phyloP scores from a whole-genome alignment of 2,329 filamentous ascomycete genomes.

The Neodidymelliopsis sp. region DNA sequence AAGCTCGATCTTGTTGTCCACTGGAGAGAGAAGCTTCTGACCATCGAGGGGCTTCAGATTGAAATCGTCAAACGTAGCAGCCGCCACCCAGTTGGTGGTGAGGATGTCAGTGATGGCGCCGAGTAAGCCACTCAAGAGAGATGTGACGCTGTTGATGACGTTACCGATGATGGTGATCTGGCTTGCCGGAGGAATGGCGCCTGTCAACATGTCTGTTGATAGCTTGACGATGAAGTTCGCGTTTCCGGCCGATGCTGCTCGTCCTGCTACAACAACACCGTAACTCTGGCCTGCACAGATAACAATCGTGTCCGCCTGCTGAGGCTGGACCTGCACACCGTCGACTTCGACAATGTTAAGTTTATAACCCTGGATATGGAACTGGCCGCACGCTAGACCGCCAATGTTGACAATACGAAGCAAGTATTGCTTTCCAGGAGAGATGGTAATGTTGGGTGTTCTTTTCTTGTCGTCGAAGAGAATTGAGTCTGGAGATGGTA shows the following conservation, averaged over 20 bases:
- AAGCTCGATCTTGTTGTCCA: slow-evolving; percentile 69
- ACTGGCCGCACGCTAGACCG: slow-evolving; percentile 53
- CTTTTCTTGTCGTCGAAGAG: slow-evolving; percentile 73
- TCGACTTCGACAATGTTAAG: slow-evolving; percentile 51
- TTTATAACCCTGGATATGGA: slow-evolving; percentile 52
- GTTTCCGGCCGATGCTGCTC: slow-evolving; percentile 37
- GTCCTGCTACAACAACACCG: slow-evolving; percentile 29
- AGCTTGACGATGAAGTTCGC: slow-evolving; percentile 65
- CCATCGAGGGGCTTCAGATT: slow-evolving; percentile 72
- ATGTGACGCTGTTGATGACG: slow-evolving; percentile 26
- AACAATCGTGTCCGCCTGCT: slow-evolving; percentile 12
- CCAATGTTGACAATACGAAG: slow-evolving; percentile 69
- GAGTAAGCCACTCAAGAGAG: slow-evolving; percentile 5
- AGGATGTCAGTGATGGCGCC: slow-evolving; percentile 62
- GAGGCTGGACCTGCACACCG: slow-evolving; percentile 10
- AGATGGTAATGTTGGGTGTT: slow-evolving; percentile 56
- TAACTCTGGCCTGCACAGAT: slow-evolving; percentile 27
- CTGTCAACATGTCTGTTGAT: slow-evolving; percentile 61
- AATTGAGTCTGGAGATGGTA: slow-evolving; percentile 72
- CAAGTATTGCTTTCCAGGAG: slow-evolving; percentile 64
- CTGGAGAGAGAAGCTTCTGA: slow-evolving; percentile 64
- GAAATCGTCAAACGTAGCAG: slow-evolving; percentile 74
- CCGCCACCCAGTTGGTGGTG: slow-evolving; percentile 57
- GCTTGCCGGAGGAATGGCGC: slow-evolving; percentile 28
- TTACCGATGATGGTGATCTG: slow-evolving; percentile 27